A percentile compares a stretch with the other conserved stretches of the same genome.
Conservation (phyloP, 2,329 filamentous ascomycete species). For the Epichloe scottii region DNA sequence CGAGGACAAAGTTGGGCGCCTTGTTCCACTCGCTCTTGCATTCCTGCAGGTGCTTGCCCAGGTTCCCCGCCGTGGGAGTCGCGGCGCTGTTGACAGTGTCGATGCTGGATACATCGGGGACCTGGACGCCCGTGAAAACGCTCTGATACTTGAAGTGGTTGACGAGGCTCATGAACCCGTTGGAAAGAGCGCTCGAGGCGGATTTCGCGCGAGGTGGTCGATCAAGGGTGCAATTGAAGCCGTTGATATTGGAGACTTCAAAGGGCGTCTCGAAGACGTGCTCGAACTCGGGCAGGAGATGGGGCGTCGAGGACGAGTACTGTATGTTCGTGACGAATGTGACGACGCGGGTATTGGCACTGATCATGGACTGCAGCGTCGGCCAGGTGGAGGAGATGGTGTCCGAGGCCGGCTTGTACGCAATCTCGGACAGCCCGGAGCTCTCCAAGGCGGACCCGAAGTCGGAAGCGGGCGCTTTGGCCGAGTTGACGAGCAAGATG, state of each 20-base stretch:
- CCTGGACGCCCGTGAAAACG: constrained; percentile 40
- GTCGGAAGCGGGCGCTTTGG: constrained; percentile 39
- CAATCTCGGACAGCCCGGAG: constrained; percentile 48
- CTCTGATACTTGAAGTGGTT: constrained; percentile 67
- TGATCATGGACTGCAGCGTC: constrained; percentile 58
- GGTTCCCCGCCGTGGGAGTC: constrained; percentile 37
- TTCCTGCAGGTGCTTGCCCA: constrained; percentile 38
- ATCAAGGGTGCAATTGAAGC: constrained; percentile 62
- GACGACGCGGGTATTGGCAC: constrained; percentile 50
- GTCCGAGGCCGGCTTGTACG: constrained; percentile 40
- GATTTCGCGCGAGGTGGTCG: constrained; percentile 43
- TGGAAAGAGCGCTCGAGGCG: constrained; percentile 39
- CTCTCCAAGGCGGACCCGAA: constrained; percentile 42
- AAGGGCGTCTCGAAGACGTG: constrained; percentile 64
- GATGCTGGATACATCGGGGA: constrained; percentile 49
- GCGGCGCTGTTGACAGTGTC: constrained; percentile 52
- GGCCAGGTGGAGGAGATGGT: constrained; percentile 46
- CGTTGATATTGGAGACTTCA: constrained; percentile 45
- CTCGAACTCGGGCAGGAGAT: constrained; percentile 50
- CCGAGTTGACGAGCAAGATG: constrained; percentile 59
- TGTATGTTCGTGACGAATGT: constrained; percentile 51
- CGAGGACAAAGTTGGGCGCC: constrained; percentile 59
- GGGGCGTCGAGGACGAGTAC: constrained; percentile 32
- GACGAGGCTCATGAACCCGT: constrained; percentile 55
- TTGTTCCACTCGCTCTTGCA: constrained; percentile 48